phyloP scores from a whole-genome alignment of 352 stramenopile genomes.

The Phytophthora podocarpi region DNA sequence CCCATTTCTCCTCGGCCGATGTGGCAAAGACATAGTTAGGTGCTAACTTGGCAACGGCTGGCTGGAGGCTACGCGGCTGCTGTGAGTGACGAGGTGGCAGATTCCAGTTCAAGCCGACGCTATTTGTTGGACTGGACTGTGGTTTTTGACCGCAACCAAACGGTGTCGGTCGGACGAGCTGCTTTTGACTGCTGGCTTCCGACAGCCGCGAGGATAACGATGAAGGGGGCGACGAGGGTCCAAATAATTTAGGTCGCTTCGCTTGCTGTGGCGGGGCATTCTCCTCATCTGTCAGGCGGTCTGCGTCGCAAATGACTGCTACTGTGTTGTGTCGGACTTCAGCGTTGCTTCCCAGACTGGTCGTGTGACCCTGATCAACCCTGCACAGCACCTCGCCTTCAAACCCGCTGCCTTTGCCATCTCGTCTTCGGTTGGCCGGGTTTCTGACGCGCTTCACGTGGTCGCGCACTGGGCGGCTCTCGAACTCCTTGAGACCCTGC shows the following conservation, averaged over 20 bases:
- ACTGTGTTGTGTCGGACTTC: slow-evolving; percentile 2
- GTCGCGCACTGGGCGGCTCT: slow-evolving; percentile 43
- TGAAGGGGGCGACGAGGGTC: slow-evolving; percentile 12
- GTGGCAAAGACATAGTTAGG: slow-evolving; percentile 33
- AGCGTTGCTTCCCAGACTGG: slow-evolving; percentile 13
- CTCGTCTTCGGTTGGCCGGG: slow-evolving; percentile 51
- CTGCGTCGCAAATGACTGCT: not conserved
- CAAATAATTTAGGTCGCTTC: slow-evolving; percentile 30
- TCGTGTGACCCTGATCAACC: slow-evolving; percentile 36
- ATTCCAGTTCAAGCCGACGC: slow-evolving; percentile 14
- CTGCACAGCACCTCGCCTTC: slow-evolving; percentile 68
- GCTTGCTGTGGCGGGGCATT: slow-evolving; percentile 17
- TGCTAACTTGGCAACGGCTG: slow-evolving; percentile 4
- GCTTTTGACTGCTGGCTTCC: slow-evolving; percentile 21
- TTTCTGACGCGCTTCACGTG: slow-evolving; percentile 60
- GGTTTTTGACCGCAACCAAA: slow-evolving; percentile 27
- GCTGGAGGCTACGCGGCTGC: slow-evolving; percentile 6
- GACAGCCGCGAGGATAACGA: slow-evolving; percentile 26
- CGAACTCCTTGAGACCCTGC: slow-evolving; percentile 50
- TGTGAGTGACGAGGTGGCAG: slow-evolving; percentile 26
- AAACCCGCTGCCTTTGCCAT: slow-evolving; percentile 68
- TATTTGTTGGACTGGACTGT: not conserved
- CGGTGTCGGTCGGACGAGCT: slow-evolving; percentile 33
- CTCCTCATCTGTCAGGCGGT: slow-evolving; percentile 27
- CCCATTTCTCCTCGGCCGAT: slow-evolving; percentile 75